phyloP scores from a whole-genome alignment of 2,329 filamentous ascomycete genomes.

The Dactylella cylindrospora region DNA sequence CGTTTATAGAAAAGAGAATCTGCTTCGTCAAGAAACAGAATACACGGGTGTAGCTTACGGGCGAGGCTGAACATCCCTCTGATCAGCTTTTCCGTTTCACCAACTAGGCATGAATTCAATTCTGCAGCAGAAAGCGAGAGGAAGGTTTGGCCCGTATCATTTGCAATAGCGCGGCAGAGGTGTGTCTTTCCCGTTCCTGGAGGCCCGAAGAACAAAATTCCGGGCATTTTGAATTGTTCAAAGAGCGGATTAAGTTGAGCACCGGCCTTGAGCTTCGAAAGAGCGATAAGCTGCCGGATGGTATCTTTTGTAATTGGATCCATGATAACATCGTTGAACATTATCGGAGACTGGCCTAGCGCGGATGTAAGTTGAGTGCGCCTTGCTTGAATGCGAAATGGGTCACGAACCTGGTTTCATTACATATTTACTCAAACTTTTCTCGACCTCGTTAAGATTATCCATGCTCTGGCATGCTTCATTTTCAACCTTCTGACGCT shows the following conservation, averaged over 20 bases:
- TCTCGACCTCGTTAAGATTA: not conserved
- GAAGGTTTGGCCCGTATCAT: slow-evolving; percentile 5
- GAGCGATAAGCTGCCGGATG: slow-evolving; percentile 1
- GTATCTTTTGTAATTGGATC: slow-evolving; percentile 2
- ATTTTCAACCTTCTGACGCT: not conserved
- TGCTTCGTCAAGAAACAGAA: slow-evolving; percentile 29
- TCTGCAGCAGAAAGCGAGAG: slow-evolving; percentile 6
- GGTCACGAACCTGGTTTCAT: too few relatives aligned
- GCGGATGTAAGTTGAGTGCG: too few relatives aligned
- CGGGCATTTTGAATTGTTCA: slow-evolving; percentile 4
- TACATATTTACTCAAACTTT: not conserved
- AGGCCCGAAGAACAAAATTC: slow-evolving; percentile 16
- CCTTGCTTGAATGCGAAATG: too few relatives aligned
- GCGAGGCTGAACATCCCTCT: slow-evolving; percentile 9
- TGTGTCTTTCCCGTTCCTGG: slow-evolving; percentile 40
- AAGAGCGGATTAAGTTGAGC: not conserved
- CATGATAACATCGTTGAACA: slow-evolving; percentile 1
- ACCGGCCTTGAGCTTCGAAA: not conserved
- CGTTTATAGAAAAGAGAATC: slow-evolving; percentile 23
- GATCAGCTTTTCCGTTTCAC: slow-evolving; percentile 20
- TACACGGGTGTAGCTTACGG: slow-evolving; percentile 23
- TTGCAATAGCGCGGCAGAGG: slow-evolving; percentile 20
- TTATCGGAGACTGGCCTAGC: not conserved
- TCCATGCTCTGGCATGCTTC: not conserved
- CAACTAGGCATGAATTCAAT: not conserved